Conservation (phyloP, 768 basidiomycete species). For the Fomitopsis pulvina region DNA sequence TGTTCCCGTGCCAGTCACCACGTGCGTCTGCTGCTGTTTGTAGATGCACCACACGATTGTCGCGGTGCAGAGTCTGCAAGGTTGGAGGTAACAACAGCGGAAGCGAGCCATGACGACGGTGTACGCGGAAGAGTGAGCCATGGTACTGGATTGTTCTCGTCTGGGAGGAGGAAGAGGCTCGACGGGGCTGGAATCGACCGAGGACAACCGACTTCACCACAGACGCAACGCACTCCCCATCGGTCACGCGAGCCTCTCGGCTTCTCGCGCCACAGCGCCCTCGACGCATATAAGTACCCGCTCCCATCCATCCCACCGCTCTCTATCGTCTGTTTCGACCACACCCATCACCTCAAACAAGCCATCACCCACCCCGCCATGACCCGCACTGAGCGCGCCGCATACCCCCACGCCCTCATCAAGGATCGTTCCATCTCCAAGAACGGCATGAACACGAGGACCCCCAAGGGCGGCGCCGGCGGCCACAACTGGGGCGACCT, state of each 20-base stretch:
- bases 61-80: background rate
- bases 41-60: background rate
- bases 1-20: background rate
- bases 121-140: too few relatives aligned
- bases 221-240: conserved; percentile 2
- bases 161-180: conserved; percentile 1
- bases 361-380: conserved; percentile 32
- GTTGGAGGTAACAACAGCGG: background rate
- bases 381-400: conserved; percentile 76
- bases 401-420: conserved; percentile 61
- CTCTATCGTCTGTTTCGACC: background rate
- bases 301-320: background rate
- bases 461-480: conserved; percentile 77
- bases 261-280: conserved; percentile 2
- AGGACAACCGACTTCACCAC: background rate
- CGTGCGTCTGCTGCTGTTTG: background rate
- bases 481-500: conserved; percentile 83
- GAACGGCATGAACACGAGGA: conserved; percentile 62
- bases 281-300: conserved; percentile 3
- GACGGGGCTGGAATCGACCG: conserved; percentile 1
- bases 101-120: background rate
- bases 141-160: background rate
- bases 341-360: conserved; percentile 4
- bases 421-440: conserved; percentile 79
- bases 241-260: conserved; percentile 3